Base-by-base conservation (phyloP, 2,329 filamentous ascomycete genomes). In the Pyrenochaeta sp. region DNA sequence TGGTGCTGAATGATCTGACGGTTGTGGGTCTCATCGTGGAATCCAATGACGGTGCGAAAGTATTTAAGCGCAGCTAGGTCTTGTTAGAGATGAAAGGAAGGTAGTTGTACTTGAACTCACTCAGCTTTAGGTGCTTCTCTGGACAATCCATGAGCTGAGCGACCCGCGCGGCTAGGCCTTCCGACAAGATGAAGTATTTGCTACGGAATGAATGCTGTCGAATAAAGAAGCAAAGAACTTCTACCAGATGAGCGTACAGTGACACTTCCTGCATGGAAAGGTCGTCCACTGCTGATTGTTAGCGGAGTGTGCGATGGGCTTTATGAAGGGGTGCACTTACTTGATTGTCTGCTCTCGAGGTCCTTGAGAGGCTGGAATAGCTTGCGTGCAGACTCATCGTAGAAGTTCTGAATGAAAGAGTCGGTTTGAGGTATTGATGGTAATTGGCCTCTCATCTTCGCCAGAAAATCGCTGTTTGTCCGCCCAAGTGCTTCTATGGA, bases 221-320 rank as follows among this genome's bases (percentile, higher is more conserved):
- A 60, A 97, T 88, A 74, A 97, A 97, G 79, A 96, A 98, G 72
- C 90, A 93, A 45, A 98, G 83, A 23, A 97, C 91, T 72, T 99
- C 95, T 49, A 97, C 90, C 45, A 99, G 81, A 73, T 97, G 95
- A 17, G 88, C 89, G 75, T 93, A 96, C 58, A 98, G 84, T n/a
- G 91, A 91, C 21, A 95, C 91, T 74, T 97, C 89, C 66, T 95
- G 88, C 48, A 92, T 89, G 20, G 85, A 85, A 61, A 98, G 88
- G 56, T 87, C 82, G 78, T 90, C 83, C 66, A 91, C 86, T 84
- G 65, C 47, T 54, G 15, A 17, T n/a, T n/a, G 49, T 74, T 64
- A 74, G 68, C n/a, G 33, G 23, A 7, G 21, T 31, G 14, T 23
- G 23, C 15, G n/a, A 14, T n/a, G 14, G 1, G 14, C 17, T 31